Conservation (phyloP, 2,329 filamentous ascomycete species). For the Monosporascus sp. region DNA sequence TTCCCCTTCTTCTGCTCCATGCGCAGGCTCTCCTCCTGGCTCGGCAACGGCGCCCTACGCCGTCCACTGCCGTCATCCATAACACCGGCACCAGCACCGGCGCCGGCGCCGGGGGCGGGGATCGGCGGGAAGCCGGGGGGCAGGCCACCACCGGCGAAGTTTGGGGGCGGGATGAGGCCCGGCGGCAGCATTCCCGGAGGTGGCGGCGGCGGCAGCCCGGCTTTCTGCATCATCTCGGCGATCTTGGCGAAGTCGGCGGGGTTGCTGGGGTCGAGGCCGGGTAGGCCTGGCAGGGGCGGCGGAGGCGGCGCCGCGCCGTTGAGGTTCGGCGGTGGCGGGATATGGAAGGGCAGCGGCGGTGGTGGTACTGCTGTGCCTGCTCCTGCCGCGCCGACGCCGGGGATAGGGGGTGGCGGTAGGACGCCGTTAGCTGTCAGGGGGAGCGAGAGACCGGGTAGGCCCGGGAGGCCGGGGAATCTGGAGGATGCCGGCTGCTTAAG, state of each 20-base stretch:
- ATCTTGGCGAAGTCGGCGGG: constrained; percentile 57
- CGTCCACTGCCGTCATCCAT: constrained; percentile 23
- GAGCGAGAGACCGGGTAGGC: constrained; percentile 39
- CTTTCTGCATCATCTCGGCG: constrained; percentile 60
- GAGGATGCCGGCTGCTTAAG: constrained; percentile 46
- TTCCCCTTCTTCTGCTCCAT: constrained; percentile 67
- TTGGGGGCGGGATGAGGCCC: constrained; percentile 41
- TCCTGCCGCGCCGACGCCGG: constrained; percentile 24
- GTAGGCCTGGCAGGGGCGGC: constrained; percentile 41
- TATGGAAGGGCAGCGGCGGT: constrained; percentile 49
- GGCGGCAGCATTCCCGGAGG: constrained; percentile 45
- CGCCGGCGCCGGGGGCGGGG: constrained; percentile 15
- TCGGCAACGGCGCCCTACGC: constrained; percentile 67
- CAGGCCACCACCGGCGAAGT: constrained; percentile 25
- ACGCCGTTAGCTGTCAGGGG: constrained; percentile 33
- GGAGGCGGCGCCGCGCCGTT: constrained; percentile 33
- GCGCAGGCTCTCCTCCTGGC: constrained; percentile 75
- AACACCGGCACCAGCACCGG: constrained; percentile 10
- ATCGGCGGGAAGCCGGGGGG: constrained; percentile 31
- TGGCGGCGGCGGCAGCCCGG: constrained; percentile 56
- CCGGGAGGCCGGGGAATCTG: constrained; percentile 54
- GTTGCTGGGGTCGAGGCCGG: constrained; percentile 53
- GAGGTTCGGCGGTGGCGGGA: constrained; percentile 35
- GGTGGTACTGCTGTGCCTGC: constrained; percentile 32
- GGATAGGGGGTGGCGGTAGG: constrained; percentile 24